Base-by-base conservation (phyloP, 768 basidiomycete species). In the Mycena chlorophos region DNA sequence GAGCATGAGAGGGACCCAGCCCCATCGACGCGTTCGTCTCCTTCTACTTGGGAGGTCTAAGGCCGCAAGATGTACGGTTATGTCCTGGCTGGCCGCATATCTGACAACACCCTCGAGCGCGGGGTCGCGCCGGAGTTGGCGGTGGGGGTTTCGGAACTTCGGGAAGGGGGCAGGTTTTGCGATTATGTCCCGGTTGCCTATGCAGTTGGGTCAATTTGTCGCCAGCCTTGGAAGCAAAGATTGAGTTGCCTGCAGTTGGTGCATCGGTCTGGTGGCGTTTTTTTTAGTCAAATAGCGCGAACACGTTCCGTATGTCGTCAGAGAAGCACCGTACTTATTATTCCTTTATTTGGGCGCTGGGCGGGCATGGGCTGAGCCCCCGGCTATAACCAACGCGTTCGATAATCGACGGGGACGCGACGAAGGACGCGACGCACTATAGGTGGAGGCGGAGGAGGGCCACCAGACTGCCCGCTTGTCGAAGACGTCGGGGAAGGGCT, bases 161-260 rank as follows among this genome's bases (percentile, higher is more conserved):
- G 17, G 60, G 60, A 27, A 52, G 17, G 22, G 60, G 60, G 39
- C 60, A 62, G 12, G 60, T 62, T 23, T 62, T 62, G 34, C 60
- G 56, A 31, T 62, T 62, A 34, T 62, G 60, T 12, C 60, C 60
- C 23, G 56, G 53, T 29, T 62, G 60, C n/a, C n/a, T n/a, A n/a
- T n/a, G n/a, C n/a, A n/a, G n/a, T n/a, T n/a, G n/a, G n/a, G n/a
- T n/a, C n/a, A n/a, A n/a, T n/a, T n/a, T n/a, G n/a, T n/a, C n/a
- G n/a, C n/a, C n/a, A n/a, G n/a, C n/a, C n/a, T n/a, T n/a, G n/a
- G n/a, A n/a, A n/a, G n/a, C n/a, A n/a, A n/a, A n/a, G n/a, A n/a
- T n/a, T n/a, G n/a, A n/a, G n/a, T n/a, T n/a, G n/a, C 27, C 60
- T 54, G 49, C 60, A 62, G 54, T 62, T 62, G 17, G 56, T 56